Conservation (phyloP, 2,329 filamentous ascomycete species). For the Aspergillus melleus region DNA sequence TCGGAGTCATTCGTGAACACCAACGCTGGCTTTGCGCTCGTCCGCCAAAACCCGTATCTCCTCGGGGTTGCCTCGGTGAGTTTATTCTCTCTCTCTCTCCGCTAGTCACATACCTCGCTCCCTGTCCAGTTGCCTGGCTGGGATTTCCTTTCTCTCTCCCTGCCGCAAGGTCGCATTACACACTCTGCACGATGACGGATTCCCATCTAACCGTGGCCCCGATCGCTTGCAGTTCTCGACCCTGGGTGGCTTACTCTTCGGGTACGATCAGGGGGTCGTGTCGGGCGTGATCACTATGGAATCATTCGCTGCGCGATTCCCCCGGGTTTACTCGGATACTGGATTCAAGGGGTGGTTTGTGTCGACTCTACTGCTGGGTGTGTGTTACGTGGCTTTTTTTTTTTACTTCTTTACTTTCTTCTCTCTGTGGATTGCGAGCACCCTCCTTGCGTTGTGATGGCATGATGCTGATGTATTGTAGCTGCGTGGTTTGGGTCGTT, state of each 20-base stretch:
- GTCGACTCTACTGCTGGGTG: conserved; percentile 49
- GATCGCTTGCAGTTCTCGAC: conserved; percentile 36
- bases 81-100: not conserved
- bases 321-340: conserved; percentile 45
- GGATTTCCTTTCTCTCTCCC: not conserved
- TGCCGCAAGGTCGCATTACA: no score
- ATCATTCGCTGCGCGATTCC: conserved; percentile 43
- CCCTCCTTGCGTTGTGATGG: not conserved
- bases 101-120: not conserved
- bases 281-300: conserved; percentile 51
- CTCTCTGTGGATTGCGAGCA: no score
- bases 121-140: not conserved
- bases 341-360: conserved; percentile 56
- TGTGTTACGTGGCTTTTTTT: conserved; percentile 7
- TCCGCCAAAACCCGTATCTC: conserved; percentile 46
- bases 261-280: conserved; percentile 54
- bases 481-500: conserved; percentile 54
- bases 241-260: conserved; percentile 48
- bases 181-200: not conserved
- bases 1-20: conserved; percentile 22
- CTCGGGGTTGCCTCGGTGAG: conserved; percentile 47
- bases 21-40: conserved; percentile 25
- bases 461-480: conserved; percentile 16
- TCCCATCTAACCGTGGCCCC: not conserved
- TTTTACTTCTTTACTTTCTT: not conserved